These are phyloP conservation scores for Colletotrichum brevisporum DNA, from an alignment of 2,329 filamentous ascomycete genomes.

Conservation along the genomic window DNA sequence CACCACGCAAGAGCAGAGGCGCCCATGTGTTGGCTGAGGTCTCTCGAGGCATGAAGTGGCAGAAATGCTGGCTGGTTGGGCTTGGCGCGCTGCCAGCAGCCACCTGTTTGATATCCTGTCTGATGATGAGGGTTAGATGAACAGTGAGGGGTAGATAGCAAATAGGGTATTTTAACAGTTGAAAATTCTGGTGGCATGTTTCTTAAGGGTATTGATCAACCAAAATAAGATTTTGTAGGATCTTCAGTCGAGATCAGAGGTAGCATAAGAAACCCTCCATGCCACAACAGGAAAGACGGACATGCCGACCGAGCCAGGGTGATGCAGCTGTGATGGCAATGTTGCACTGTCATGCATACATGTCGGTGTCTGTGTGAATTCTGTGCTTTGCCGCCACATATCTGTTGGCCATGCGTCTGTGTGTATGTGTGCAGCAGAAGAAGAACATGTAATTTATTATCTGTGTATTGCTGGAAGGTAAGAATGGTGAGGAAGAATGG, in stretches of 20 bases:
- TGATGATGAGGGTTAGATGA: not conserved
- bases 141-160: no score
- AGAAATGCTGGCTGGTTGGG: no score
- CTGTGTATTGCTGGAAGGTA: not conserved
- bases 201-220: no score
- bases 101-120: constrained; percentile 25
- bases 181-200: no score
- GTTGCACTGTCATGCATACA: not conserved
- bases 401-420: no score
- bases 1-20: constrained; percentile 1
- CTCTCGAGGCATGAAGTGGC: no score
- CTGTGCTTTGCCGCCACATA: not conserved
- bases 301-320: not conserved
- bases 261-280: not conserved
- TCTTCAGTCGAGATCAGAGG: not conserved
- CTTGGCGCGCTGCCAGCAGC: constrained; percentile 1
- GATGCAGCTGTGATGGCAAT: not conserved
- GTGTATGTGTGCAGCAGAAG: no score
- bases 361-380: not conserved
- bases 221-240: not conserved
- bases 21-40: not conserved
- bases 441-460: not conserved
- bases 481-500: not conserved
- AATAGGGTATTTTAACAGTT: no score
- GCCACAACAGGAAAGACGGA: not conserved